These are phyloP conservation scores for Oldenlandia corymbosa DNA, from an alignment of 257 asterid species.

Conservation along the genomic window DNA sequence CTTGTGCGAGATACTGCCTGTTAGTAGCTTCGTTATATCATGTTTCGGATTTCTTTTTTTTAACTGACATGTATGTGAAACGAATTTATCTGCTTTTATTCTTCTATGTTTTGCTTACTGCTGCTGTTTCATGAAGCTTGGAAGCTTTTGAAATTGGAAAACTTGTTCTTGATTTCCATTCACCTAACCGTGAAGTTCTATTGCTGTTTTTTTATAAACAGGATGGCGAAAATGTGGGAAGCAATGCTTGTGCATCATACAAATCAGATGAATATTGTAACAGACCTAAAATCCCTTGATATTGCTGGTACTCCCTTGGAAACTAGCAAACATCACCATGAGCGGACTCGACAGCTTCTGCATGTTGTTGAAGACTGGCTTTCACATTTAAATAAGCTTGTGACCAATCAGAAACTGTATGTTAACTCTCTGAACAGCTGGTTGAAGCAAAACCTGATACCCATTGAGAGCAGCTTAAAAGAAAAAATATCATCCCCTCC, in stretches of 20 bases:
- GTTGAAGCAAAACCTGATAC: conserved; percentile 80
- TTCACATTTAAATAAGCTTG: conserved; percentile 69
- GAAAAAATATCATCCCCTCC: conserved; percentile 76
- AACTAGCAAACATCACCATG: conserved; percentile 77
- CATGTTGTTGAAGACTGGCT: conserved; percentile 68
- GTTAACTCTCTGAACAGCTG: conserved; percentile 59
- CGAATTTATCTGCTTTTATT: background rate
- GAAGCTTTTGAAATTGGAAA: background rate
- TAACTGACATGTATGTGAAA: too few relatives aligned
- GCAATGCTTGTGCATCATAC: conserved; percentile 66
- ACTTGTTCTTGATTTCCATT: background rate
- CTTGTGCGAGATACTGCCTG: too few relatives aligned
- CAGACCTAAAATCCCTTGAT: conserved; percentile 65
- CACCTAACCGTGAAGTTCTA: background rate
- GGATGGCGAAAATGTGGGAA: conserved; percentile 96
- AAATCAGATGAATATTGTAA: conserved; percentile 56
- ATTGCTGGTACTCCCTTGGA: conserved; percentile 54
- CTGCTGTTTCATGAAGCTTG: background rate
- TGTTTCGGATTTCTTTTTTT: background rate
- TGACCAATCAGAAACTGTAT: conserved; percentile 55
- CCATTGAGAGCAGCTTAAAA: conserved; percentile 70
- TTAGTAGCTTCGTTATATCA: background rate
- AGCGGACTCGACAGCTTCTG: conserved; percentile 69
- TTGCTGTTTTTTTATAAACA: conserved; percentile 22
- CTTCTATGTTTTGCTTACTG: background rate